Conservation (phyloP, 2,329 filamentous ascomycete species). For the Aaosphaeria pasadenensis region DNA sequence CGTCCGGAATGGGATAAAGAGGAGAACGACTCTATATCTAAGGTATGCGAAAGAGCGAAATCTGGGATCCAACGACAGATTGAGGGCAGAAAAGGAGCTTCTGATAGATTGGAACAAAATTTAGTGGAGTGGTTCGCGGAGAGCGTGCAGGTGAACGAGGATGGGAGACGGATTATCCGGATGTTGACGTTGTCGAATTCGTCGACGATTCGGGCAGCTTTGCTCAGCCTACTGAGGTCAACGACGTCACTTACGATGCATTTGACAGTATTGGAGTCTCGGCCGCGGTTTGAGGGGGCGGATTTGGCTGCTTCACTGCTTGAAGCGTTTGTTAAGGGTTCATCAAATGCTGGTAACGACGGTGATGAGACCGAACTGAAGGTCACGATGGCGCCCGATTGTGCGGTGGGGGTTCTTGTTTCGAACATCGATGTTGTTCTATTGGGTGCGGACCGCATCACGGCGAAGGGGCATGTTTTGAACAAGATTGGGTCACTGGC, state of each 20-base stretch:
- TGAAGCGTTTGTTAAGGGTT: background rate
- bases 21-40: too few species aligned
- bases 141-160: too few species aligned
- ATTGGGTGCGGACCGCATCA: slow-evolving; percentile 64
- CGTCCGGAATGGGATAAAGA: too few species aligned
- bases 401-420: slow-evolving; percentile 55
- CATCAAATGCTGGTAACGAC: background rate
- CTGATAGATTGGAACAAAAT: too few species aligned
- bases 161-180: too few species aligned
- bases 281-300: slow-evolving; percentile 65
- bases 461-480: slow-evolving; percentile 55
- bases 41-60: too few species aligned
- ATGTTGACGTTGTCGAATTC: slow-evolving; percentile 1
- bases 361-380: slow-evolving; percentile 18
- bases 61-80: too few species aligned
- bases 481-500: slow-evolving; percentile 67
- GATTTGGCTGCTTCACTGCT: slow-evolving; percentile 50
- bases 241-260: background rate
- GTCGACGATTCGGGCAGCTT: background rate
- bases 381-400: slow-evolving; percentile 58
- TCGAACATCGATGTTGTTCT: slow-evolving; percentile 56
- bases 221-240: background rate
- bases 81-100: too few species aligned
- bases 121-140: too few species aligned
- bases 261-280: slow-evolving; percentile 62